Evolutionary conservation across 306 rosid species (phyloP), one percentile per base, ranked within the genome.

Genomic region (Medicago arabica): DNA sequence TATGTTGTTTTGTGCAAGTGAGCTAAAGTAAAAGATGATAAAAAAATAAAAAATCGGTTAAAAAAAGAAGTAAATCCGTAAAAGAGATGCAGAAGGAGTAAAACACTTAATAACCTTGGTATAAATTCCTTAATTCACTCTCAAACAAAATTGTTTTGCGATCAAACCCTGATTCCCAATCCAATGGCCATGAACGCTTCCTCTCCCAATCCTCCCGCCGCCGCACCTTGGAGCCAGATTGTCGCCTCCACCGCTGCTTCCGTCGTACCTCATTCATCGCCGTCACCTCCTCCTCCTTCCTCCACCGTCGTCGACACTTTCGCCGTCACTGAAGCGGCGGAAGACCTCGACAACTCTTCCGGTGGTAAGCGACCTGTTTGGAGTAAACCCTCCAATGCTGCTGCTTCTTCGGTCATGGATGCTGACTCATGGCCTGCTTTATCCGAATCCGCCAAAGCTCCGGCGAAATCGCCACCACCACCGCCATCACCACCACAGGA

Each of bases 381-480:
- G 99, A 95, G 85, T 63, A 95, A 83, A 82, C 97, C 96, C 6
- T 86, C 93, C 60, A 89, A 88, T 80, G 96, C 84, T 0, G 86
- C 84, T 1, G 61, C 77, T 18, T 72, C 85, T 8, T 62, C 81
- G 0, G 93, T 95, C 68, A 90, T 95, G 93, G 96, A 87, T 8
- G 97, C 90, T 5, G 92, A 81, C 9, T 85, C 96, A n/a, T 95
- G 99, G 99, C 99, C 99, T 0, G 85, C 95, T 2, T 58, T 92
- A 21, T 81, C 90, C 10, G 91, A 89, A 80, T 87, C 96, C 5
- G 75, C 93, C 8, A 85, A 83, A 75, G 78, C 87, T 63, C 61
- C 89, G 8, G 31, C 78, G 1, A 95, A 86, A 81, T 83, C 85
- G 17, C 71, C 28, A 6, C 64, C 64, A 13, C 72, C 38, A 3